A percentile compares a stretch with the other conserved stretches of the same genome.
These are phyloP conservation scores for Boletus reticulatus DNA, from an alignment of 768 basidiomycete genomes.

Conservation along the genomic window DNA sequence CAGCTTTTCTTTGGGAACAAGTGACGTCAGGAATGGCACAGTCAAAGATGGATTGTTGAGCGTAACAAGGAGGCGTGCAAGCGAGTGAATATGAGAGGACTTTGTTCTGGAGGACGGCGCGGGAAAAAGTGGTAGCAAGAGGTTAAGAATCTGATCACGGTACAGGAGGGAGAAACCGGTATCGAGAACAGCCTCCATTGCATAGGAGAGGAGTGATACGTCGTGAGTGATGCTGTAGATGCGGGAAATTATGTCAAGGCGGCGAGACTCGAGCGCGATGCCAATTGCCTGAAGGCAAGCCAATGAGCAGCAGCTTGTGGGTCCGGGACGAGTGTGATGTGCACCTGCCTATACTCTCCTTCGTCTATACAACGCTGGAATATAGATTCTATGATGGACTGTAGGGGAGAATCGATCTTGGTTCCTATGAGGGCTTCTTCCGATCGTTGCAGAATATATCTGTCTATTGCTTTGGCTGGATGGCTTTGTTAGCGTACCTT, in stretches of 20 bases:
- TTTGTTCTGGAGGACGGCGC: constrained; percentile 66
- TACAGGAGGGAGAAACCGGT: constrained; percentile 86
- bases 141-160: constrained; percentile 76
- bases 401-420: constrained; percentile 77
- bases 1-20: constrained; percentile 68
- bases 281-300: constrained; percentile 71
- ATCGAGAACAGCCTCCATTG: constrained; percentile 90
- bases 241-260: constrained; percentile 80
- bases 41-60: constrained; percentile 81
- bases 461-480: constrained; percentile 93
- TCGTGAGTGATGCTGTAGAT: constrained; percentile 77
- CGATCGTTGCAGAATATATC: constrained; percentile 73
- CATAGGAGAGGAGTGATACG: constrained; percentile 78
- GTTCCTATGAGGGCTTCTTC: constrained; percentile 49
- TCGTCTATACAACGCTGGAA: constrained; percentile 83
- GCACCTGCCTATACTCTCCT: constrained; percentile 87
- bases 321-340: constrained; percentile 10
- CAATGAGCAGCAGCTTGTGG: constrained; percentile 6
- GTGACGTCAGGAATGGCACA: constrained; percentile 65
- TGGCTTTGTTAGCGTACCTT: not conserved
- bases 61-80: constrained; percentile 89
- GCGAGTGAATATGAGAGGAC: constrained; percentile 71
- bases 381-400: constrained; percentile 85
- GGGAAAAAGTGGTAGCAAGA: constrained; percentile 85
- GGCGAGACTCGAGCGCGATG: constrained; percentile 88